Base-by-base conservation (phyloP, 805 yeast species). In the Ogataea paraovalis region DNA sequence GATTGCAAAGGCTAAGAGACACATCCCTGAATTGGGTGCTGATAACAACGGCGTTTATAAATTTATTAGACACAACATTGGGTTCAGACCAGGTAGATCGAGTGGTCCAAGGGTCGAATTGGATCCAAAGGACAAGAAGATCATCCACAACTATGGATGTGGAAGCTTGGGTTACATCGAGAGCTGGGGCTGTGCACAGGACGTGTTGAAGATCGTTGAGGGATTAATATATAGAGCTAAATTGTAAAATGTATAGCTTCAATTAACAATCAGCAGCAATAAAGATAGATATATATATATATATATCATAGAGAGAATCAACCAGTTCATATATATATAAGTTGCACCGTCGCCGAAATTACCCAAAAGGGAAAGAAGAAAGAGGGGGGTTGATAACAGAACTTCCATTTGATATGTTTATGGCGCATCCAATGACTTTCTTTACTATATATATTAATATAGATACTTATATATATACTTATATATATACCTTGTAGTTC, bases 141-240 rank as follows among this genome's bases (percentile, higher is more conserved):
- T 82, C 10, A 66, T 85, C 14, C 80, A 83, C 58, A 83, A 80
- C 30, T 85, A 85, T 58, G 91, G 91, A 4, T 78, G 82, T 36
- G 89, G 84, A 9, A 87, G 87, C 2, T 71, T 77, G 69, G 90
- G 90, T 1, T 85, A 72, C 56, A 87, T 84, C 54, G 65, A 80
- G 39, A 78, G 85, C 9, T 78, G 79, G 55, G 88, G 89, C 16
- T 72, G 76, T 33, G 87, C 79, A 3, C 45, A 56, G 19, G 69
- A 69, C 45, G 80, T 76, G 0, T 49, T 58, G 22, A 52, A 59
- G 14, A 39, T 39, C 14, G 13, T 39, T n/a, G 19, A 39, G n/a
- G 12, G 8, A n/a, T 34, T 34, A 18, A 16, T 34, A 4, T 7
- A 34, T 16, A n/a, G 5, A 18, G 7, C 20, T n/a, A 34, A 34